Conservation (phyloP, 148 eudicot genomes). For the Pouteria glomerata region DNA sequence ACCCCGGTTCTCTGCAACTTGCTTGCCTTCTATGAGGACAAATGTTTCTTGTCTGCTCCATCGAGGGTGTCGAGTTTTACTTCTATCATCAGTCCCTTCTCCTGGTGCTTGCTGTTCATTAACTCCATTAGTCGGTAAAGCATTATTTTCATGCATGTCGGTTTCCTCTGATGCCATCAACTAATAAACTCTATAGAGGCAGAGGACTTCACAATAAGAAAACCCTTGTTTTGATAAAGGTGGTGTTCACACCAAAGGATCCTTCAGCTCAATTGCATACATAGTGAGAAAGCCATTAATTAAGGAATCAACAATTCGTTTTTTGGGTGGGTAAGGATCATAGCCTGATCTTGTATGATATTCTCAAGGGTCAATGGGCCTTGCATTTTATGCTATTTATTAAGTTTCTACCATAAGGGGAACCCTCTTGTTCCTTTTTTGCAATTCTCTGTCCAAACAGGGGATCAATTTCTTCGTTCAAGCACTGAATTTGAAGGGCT, state of each 20-base stretch:
- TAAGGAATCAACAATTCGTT: neutral
- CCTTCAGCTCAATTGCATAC: neutral
- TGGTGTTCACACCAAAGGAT: neutral
- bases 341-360: neutral
- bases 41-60: conserved; percentile 69
- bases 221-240: neutral
- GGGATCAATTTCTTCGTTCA: too few species aligned
- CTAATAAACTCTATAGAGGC: neutral
- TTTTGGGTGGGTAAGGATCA: neutral
- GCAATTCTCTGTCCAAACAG: neutral
- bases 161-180: conserved; percentile 19
- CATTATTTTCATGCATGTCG: conserved; percentile 10
- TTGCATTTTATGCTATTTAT: neutral
- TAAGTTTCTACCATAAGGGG: conserved; percentile 1
- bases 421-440: neutral
- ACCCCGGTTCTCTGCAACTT: conserved; percentile 52
- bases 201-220: neutral
- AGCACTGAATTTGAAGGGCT: too few species aligned
- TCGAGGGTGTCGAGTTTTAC: conserved; percentile 52
- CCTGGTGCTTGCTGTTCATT: conserved; percentile 13
- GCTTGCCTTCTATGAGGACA: conserved; percentile 54
- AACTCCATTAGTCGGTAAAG: conserved; percentile 9
- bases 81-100: conserved; percentile 16
- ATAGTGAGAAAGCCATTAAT: too few species aligned
- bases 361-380: conserved; percentile 4